These are phyloP conservation scores for Corchorus olitorius DNA, from an alignment of 345 rosid species.

Conservation along the genomic window DNA sequence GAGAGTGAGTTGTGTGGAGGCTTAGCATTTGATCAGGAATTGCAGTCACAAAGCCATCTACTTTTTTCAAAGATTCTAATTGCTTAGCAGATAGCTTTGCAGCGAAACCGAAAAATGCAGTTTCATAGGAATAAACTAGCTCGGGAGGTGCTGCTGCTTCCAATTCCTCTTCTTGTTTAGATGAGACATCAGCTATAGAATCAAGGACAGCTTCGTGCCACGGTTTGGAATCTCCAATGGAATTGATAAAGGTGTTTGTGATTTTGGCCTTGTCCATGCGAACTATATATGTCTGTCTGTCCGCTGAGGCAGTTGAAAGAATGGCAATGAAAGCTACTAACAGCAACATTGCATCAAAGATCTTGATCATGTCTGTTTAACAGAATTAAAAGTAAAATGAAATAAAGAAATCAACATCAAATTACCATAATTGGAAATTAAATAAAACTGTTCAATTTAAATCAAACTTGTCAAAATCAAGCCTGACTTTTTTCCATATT, in stretches of 20 bases:
- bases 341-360: slow-evolving; percentile 22
- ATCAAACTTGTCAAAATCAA: too few relatives aligned
- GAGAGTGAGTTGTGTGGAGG: slow-evolving; percentile 70
- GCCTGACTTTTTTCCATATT: too few relatives aligned
- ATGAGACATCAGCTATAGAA: slow-evolving; percentile 36
- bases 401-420: too few relatives aligned
- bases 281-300: slow-evolving; percentile 56
- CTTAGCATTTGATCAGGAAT: slow-evolving; percentile 59
- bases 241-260: slow-evolving; percentile 20
- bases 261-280: slow-evolving; percentile 56
- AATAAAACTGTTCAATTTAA: too few relatives aligned
- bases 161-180: slow-evolving; percentile 24
- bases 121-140: slow-evolving; percentile 62
- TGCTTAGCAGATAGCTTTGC: slow-evolving; percentile 58
- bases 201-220: slow-evolving; percentile 42
- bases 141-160: slow-evolving; percentile 35
- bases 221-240: slow-evolving; percentile 20
- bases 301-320: slow-evolving; percentile 34
- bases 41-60: slow-evolving; percentile 59
- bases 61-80: slow-evolving; percentile 44
- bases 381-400: too few relatives aligned
- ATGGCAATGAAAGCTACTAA: slow-evolving; percentile 30
- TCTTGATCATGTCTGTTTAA: too few relatives aligned
- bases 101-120: slow-evolving; percentile 64
- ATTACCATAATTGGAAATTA: too few relatives aligned